Percentiles rank a stretch among this genome's conserved stretches.
phyloP scores from a whole-genome alignment of 768 basidiomycete genomes.

The Amanita polypyramis region DNA sequence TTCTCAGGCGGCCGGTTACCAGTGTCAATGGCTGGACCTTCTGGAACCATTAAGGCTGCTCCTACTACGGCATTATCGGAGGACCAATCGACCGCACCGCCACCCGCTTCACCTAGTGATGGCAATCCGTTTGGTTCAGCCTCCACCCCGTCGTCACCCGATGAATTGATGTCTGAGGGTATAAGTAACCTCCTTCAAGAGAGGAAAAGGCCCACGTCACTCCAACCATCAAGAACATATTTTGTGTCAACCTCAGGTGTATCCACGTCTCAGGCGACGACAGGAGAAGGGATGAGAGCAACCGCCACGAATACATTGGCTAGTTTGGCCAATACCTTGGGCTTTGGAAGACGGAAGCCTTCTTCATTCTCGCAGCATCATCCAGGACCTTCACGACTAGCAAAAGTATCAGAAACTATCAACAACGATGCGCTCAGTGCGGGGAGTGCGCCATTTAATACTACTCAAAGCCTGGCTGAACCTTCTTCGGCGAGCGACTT shows the following conservation, averaged over 20 bases:
- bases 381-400: background rate
- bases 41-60: constrained; percentile 42
- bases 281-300: constrained; percentile 19
- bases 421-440: background rate
- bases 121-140: constrained; percentile 29
- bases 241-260: constrained; percentile 28
- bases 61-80: constrained; percentile 63
- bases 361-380: background rate
- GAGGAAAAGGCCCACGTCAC: constrained; percentile 50
- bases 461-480: constrained; percentile 70
- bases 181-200: constrained; percentile 33
- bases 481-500: constrained; percentile 5
- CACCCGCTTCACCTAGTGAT: constrained; percentile 33
- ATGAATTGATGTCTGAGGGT: constrained; percentile 53
- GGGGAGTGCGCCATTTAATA: constrained; percentile 26
- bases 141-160: constrained; percentile 41
- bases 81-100: constrained; percentile 27
- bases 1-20: constrained; percentile 60
- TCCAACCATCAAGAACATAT: constrained; percentile 40
- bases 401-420: background rate
- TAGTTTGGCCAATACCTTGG: constrained; percentile 55
- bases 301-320: constrained; percentile 45
- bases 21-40: constrained; percentile 32
- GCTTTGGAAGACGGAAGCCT: constrained; percentile 49
- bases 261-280: constrained; percentile 15